Evolutionary conservation across 1,284 basidiomycete genomes (phyloP).

Genomic region (Puccinia novopanici): DNA sequence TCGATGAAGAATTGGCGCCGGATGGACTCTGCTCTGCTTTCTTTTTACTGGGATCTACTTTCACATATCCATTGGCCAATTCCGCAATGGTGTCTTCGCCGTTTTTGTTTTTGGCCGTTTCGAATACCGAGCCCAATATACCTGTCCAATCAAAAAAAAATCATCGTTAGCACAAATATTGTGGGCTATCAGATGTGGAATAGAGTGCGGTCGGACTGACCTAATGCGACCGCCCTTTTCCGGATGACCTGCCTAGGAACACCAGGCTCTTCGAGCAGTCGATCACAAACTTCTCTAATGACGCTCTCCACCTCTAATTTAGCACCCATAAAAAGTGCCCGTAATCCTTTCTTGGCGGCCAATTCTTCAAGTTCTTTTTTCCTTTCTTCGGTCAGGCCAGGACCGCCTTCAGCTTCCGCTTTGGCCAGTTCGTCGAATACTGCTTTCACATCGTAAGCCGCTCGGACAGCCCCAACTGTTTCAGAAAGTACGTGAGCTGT

Average conservation of each 20-base stretch:
- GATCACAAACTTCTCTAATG: constrained; percentile 88
- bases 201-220: no score
- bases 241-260: constrained; percentile 27
- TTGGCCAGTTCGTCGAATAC: constrained; percentile 84
- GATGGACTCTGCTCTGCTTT: neutral
- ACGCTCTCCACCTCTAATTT: constrained; percentile 94
- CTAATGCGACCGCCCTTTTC: constrained; percentile 47
- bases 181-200: no score
- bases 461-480: constrained; percentile 82
- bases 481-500: constrained; percentile 91
- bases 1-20: neutral
- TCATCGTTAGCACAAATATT: neutral
- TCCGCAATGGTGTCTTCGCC: constrained; percentile 42
- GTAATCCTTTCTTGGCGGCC: constrained; percentile 80
- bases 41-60: constrained; percentile 48
- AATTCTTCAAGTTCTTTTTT: constrained; percentile 89
- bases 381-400: constrained; percentile 81
- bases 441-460: constrained; percentile 86
- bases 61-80: constrained; percentile 49
- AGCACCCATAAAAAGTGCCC: constrained; percentile 66
- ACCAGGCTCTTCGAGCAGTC: constrained; percentile 67
- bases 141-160: constrained; percentile 9
- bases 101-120: constrained; percentile 46
- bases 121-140: constrained; percentile 46
- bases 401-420: constrained; percentile 78